Percentiles rank a stretch among this genome's conserved stretches.
Evolutionary conservation across 345 rosid species (phyloP).

Genomic region (Noccaea bulbosa): DNA sequence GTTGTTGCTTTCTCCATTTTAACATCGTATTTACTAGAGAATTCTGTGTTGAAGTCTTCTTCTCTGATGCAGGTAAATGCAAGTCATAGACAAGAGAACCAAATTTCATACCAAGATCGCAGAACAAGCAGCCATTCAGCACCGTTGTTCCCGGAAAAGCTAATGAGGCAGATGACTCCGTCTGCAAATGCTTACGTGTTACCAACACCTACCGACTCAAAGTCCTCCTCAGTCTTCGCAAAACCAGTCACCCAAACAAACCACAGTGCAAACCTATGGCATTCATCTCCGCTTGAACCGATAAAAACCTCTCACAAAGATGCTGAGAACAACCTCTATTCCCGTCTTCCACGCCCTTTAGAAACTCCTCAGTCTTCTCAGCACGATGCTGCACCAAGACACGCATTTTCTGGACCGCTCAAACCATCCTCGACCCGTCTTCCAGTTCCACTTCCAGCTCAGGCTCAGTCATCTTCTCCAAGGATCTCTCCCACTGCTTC

Average conservation of each 20-base stretch:
- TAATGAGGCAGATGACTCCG: slow-evolving; percentile 53
- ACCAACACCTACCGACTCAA: slow-evolving; percentile 77
- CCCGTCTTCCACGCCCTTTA: slow-evolving; percentile 71
- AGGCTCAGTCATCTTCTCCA: slow-evolving; percentile 60
- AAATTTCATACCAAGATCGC: slow-evolving; percentile 33
- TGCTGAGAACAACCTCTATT: slow-evolving; percentile 38
- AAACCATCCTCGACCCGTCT: slow-evolving; percentile 56
- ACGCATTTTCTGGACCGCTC: slow-evolving; percentile 77
- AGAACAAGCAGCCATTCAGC: slow-evolving; percentile 78
- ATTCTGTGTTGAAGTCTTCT: background rate
- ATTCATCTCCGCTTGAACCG: slow-evolving; percentile 86
- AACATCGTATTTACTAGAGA: background rate
- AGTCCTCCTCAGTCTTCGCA: slow-evolving; percentile 48
- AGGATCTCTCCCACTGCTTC: slow-evolving; percentile 77
- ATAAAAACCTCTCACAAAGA: slow-evolving; percentile 59
- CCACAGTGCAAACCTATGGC: slow-evolving; percentile 51
- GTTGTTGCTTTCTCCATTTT: slow-evolving; percentile 12
- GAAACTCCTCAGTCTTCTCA: slow-evolving; percentile 48
- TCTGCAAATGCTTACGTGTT: slow-evolving; percentile 64
- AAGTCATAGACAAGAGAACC: slow-evolving; percentile 31
- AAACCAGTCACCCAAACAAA: slow-evolving; percentile 48
- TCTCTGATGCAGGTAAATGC: slow-evolving; percentile 34
- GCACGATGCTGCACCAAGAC: slow-evolving; percentile 46
- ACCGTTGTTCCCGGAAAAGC: slow-evolving; percentile 70
- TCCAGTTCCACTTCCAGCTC: slow-evolving; percentile 37